Base-by-base conservation (phyloP, 2,329 filamentous ascomycete genomes). In the Ceratocystis diversiconidia region DNA sequence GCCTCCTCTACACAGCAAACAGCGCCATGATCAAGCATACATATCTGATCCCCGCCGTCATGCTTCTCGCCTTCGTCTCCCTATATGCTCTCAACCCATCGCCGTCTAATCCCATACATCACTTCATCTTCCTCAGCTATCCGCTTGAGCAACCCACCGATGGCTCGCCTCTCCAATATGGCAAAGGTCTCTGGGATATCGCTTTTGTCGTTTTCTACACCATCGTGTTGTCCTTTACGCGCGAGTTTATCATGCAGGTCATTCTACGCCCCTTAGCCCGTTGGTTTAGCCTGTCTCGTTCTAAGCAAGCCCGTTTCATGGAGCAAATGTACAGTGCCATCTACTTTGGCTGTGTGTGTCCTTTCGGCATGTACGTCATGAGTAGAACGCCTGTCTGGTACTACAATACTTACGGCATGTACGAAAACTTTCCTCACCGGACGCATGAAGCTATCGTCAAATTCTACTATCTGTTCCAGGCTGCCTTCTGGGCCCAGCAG, bases 191-290 rank as follows among this genome's bases (percentile, higher is more conserved):
- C 50, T 88, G 86, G 79, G 92, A 97, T 74, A 79, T 96, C 64
- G 88, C 88, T 55, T 92, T 97, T 71, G 89, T 96, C 65, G 78
- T 79, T 67, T 96, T 96, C 78, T 96, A 96, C 77, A 92, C 84
- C 50, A 78, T 96, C 66, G 87, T 96, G 25, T 82, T 97, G 68
- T 91, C 89, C 68, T 96, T 97, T 74, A 95, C 90, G 10, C 89
- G 92, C 73, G 92, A 97, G 75, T 96, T 96, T 75, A 82, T 95
- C 76, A 96, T 96, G 92, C 92, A 96, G 77, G 86, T 90, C 71
- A 72, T 95, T 62, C 84, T 96, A 67, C 85, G 86, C 12, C 92
- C 91, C 0, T 79, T 92, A 68, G 90, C 90, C 5, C 79, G 84
- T 55, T 80, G 78, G 70, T 85, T 79, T 65, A 88, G 89, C 17